These are phyloP conservation scores for Microdochium trichocladiopsis DNA, from an alignment of 2,329 filamentous ascomycete genomes.

Conservation along the genomic window DNA sequence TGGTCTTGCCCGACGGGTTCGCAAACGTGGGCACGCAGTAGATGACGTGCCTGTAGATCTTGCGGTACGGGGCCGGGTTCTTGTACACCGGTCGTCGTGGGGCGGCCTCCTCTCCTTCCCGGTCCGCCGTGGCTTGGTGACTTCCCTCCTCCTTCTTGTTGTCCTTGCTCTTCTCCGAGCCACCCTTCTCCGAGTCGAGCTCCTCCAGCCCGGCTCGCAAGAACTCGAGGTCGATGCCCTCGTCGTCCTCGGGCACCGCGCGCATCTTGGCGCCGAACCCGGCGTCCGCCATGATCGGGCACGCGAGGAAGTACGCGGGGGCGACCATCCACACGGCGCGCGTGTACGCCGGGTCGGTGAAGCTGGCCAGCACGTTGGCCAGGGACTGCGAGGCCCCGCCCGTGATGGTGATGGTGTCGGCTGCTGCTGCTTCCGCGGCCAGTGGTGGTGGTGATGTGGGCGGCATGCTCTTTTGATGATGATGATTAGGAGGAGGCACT, in stretches of 20 bases:
- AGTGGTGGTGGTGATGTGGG: conserved; percentile 3
- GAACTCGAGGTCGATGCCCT: conserved; percentile 65
- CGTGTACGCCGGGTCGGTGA: conserved; percentile 72
- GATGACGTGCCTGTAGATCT: conserved; percentile 80
- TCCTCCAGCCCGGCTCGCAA: conserved; percentile 42
- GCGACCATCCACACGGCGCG: conserved; percentile 72
- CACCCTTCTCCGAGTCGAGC: conserved; percentile 8
- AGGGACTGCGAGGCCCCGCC: conserved; percentile 82
- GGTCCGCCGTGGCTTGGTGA: too few species aligned
- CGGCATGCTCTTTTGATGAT: too few species aligned
- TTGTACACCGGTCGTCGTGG: conserved; percentile 33
- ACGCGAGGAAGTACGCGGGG: conserved; percentile 79
- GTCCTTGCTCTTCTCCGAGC: too few species aligned
- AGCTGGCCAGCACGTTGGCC: conserved; percentile 70
- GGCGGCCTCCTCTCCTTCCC: not conserved
- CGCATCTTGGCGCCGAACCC: conserved; percentile 62
- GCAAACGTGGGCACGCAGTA: conserved; percentile 85
- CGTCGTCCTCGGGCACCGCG: conserved; percentile 68
- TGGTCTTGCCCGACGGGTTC: conserved; percentile 81
- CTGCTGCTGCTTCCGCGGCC: conserved; percentile 18
- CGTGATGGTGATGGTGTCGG: conserved; percentile 67
- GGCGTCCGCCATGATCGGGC: conserved; percentile 76
- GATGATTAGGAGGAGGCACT: not conserved
- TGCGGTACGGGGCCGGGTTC: conserved; percentile 49
- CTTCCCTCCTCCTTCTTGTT: too few species aligned